These are phyloP conservation scores for Cladosporium oxysporum DNA, from an alignment of 2,329 filamentous ascomycete species.

Conservation along the genomic window DNA sequence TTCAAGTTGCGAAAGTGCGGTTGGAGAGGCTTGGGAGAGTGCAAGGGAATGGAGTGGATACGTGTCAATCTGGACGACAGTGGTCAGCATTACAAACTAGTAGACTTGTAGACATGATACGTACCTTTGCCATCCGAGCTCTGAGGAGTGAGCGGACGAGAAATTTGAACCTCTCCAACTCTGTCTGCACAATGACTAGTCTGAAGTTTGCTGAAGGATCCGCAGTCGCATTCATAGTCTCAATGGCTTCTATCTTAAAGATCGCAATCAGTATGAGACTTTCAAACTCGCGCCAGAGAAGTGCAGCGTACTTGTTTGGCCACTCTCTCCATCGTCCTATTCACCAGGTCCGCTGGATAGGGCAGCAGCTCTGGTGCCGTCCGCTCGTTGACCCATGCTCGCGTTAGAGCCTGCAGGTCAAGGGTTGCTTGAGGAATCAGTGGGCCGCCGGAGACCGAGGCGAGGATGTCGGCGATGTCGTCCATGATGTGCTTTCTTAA, in stretches of 20 bases:
- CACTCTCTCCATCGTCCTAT: conserved; percentile 71
- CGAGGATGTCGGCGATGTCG: conserved; percentile 56
- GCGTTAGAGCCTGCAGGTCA: conserved; percentile 86
- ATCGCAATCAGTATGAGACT: neutral
- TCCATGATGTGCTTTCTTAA: conserved; percentile 13
- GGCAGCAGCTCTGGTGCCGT: conserved; percentile 84
- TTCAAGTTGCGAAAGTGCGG: conserved; percentile 69
- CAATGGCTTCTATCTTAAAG: conserved; percentile 40
- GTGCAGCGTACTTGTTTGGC: conserved; percentile 28
- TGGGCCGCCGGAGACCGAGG: conserved; percentile 45
- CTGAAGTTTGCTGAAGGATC: conserved; percentile 90
- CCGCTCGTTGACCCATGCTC: conserved; percentile 90
- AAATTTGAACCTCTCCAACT: conserved; percentile 92
- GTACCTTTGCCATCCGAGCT: conserved; percentile 81
- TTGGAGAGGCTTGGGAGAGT: conserved; percentile 38
- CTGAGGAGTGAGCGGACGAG: conserved; percentile 81
- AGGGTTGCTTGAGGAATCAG: conserved; percentile 51
- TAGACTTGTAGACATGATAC: conserved; percentile 34
- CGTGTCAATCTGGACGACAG: conserved; percentile 64
- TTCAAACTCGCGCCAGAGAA: conserved; percentile 7
- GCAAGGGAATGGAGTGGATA: conserved; percentile 73
- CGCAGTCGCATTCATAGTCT: conserved; percentile 73
- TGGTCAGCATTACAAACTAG: conserved; percentile 20
- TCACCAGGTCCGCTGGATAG: conserved; percentile 75
- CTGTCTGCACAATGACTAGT: conserved; percentile 93